Conservation (phyloP, 345 rosid genomes). For the Trapa incisa region DNA sequence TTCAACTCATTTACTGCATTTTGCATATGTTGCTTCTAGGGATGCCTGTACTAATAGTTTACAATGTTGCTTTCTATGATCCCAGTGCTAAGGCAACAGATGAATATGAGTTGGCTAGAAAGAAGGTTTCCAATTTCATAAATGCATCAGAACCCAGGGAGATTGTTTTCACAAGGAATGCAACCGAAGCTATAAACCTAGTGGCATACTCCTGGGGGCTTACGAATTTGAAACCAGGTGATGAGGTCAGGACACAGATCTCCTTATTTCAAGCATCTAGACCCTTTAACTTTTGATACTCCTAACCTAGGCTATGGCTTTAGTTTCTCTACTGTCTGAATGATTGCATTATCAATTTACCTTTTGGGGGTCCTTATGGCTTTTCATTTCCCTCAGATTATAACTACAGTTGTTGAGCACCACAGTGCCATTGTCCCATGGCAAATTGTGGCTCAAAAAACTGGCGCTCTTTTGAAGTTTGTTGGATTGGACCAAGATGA, state of each 20-base stretch:
- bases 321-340: neutral
- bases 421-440: constrained; percentile 97
- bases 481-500: constrained; percentile 50
- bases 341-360: neutral
- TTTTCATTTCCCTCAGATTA: constrained; percentile 33
- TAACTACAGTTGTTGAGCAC: constrained; percentile 76
- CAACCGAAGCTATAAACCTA: constrained; percentile 92
- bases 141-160: constrained; percentile 62
- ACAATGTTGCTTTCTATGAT: neutral
- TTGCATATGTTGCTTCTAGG: neutral
- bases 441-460: constrained; percentile 72
- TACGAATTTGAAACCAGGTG: constrained; percentile 49
- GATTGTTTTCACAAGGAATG: constrained; percentile 85
- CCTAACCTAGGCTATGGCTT: neutral
- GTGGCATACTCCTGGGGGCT: constrained; percentile 88
- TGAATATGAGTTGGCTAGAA: constrained; percentile 77
- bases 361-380: neutral
- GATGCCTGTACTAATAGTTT: neutral
- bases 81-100: constrained; percentile 85
- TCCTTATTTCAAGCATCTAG: neutral
- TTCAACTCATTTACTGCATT: neutral
- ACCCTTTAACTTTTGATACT: neutral
- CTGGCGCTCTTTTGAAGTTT: constrained; percentile 66
- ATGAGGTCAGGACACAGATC: constrained; percentile 41
- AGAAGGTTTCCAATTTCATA: constrained; percentile 73